Conservation (phyloP, 192 early-diverging fungal genomes). For the Coemansia sp. region DNA sequence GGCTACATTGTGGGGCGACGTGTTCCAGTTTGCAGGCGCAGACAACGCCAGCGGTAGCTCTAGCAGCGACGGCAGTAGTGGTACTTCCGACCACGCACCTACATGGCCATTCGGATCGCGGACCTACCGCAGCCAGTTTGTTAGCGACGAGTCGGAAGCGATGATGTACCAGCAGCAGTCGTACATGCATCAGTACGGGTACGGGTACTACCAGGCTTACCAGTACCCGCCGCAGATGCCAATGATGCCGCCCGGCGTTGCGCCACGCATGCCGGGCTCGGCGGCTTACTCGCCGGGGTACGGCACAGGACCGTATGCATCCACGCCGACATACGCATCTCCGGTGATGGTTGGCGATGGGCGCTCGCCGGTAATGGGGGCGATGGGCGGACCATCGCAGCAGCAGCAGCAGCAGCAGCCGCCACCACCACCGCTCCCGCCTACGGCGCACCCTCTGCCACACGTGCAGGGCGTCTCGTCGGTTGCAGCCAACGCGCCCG, state of each 20-base stretch:
- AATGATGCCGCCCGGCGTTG: constrained; percentile 31
- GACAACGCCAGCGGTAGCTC: neutral
- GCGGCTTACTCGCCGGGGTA: constrained; percentile 23
- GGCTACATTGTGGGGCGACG: constrained; percentile 35
- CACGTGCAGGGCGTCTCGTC: constrained; percentile 12
- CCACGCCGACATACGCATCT: constrained; percentile 34
- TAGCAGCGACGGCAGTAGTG: neutral
- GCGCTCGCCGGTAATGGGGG: constrained; percentile 28
- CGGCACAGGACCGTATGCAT: constrained; percentile 20
- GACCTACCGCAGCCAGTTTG: constrained; percentile 50
- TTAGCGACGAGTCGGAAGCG: constrained; percentile 31
- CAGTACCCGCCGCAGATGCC: constrained; percentile 41
- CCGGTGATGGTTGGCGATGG: constrained; percentile 30
- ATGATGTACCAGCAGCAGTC: constrained; percentile 40
- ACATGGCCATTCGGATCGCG: constrained; percentile 50
- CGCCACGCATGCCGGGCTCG: constrained; percentile 18
- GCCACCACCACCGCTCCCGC: constrained; percentile 3
- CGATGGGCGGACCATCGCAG: constrained; percentile 10
- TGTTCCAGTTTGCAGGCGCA: constrained; percentile 18
- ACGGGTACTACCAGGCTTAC: constrained; percentile 45
- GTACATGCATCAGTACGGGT: constrained; percentile 45
- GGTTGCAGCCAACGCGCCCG: constrained; percentile 11
- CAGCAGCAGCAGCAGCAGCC: too few species aligned
- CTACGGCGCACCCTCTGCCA: constrained; percentile 21
- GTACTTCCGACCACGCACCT: constrained; percentile 17